phyloP scores from a whole-genome alignment of 2,329 filamentous ascomycete species.

The Aureobasidium melanogenum region DNA sequence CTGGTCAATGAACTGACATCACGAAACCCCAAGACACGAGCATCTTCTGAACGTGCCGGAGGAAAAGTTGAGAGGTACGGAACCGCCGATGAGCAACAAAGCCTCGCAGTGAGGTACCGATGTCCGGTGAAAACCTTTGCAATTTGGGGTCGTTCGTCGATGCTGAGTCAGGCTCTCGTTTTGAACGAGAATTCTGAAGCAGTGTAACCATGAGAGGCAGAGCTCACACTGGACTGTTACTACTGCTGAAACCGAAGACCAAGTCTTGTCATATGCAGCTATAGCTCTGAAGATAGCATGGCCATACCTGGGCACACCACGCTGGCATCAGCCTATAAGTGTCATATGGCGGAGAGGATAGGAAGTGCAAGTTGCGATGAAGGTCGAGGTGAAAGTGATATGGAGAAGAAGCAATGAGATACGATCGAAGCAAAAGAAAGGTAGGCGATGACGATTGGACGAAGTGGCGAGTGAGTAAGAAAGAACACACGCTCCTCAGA shows the following conservation, averaged over 20 bases:
- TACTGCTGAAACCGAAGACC: neutral
- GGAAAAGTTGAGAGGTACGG: neutral
- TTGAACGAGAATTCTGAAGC: neutral
- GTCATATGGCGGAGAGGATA: neutral
- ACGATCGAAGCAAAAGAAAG: neutral
- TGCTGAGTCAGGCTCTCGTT: neutral
- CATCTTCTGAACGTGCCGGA: accelerated
- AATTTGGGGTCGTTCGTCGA: neutral
- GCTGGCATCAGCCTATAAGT: neutral
- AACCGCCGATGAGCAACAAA: too few species aligned
- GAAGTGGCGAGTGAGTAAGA: too few species aligned
- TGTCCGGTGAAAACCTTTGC: neutral
- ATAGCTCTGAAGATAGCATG: neutral
- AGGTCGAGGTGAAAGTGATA: too few species aligned
- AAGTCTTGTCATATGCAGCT: neutral
- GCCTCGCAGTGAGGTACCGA: neutral
- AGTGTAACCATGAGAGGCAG: neutral
- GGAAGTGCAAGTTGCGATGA: neutral
- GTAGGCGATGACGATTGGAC: too few species aligned
- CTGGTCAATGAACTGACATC: neutral
- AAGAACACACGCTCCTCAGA: too few species aligned
- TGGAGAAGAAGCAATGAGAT: neutral
- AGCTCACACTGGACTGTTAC: neutral
- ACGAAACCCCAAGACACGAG: neutral
- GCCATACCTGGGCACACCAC: neutral